A percentile compares a stretch with the other conserved stretches of the same genome.
Evolutionary conservation across 2,329 filamentous ascomycete species (phyloP).

Genomic region (Neodidymelliopsis sp.): DNA sequence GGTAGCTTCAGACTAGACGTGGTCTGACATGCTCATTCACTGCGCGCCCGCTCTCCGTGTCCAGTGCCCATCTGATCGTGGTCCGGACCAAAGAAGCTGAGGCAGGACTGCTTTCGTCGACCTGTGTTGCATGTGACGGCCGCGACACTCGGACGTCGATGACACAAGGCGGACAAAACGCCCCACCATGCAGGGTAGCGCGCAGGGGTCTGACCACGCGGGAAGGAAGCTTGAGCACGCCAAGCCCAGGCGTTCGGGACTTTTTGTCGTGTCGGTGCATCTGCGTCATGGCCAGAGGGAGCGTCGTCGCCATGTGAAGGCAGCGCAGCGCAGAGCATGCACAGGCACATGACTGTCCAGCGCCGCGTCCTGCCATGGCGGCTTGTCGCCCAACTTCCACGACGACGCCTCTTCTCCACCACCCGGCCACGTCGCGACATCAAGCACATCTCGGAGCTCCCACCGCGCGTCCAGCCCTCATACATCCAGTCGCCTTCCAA

Average conservation of each 20-base stretch:
- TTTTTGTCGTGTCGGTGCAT: slow-evolving; percentile 1
- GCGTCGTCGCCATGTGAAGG: not conserved
- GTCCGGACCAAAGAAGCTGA: slow-evolving; percentile 14
- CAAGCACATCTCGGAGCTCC: slow-evolving; percentile 43
- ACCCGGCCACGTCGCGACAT: slow-evolving; percentile 32
- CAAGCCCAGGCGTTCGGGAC: slow-evolving; percentile 2
- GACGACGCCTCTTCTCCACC: slow-evolving; percentile 35
- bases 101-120: slow-evolving; percentile 22
- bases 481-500: slow-evolving; percentile 63
- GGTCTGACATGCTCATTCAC: too few species aligned
- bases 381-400: slow-evolving; percentile 12
- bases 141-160: slow-evolving; percentile 7
- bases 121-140: slow-evolving; percentile 8
- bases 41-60: too few species aligned
- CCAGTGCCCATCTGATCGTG: slow-evolving; percentile 12
- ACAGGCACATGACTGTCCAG: slow-evolving; percentile 18
- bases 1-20: too few species aligned
- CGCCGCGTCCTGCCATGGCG: slow-evolving; percentile 37
- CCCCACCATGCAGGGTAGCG: slow-evolving; percentile 14
- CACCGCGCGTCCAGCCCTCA: slow-evolving; percentile 42
- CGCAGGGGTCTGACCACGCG: slow-evolving; percentile 11
- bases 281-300: not conserved
- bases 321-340: not conserved
- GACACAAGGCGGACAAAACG: slow-evolving; percentile 13
- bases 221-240: slow-evolving; percentile 2